phyloP scores from a whole-genome alignment of 306 rosid genomes.

The Astragalus glycyphyllos region DNA sequence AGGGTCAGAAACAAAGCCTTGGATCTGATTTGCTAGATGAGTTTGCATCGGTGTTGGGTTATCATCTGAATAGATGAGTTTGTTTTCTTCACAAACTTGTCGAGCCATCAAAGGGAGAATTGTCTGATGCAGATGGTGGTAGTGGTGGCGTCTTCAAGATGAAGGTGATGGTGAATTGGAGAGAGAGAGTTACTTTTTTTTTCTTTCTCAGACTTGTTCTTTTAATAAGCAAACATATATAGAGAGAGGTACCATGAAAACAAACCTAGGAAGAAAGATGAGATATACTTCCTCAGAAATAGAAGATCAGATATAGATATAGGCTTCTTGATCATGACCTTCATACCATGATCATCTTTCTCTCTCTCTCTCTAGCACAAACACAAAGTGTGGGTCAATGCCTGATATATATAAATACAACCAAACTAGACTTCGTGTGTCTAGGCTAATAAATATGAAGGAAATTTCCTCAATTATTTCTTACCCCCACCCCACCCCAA shows the following conservation, averaged over 20 bases:
- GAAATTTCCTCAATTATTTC: constrained; percentile 64
- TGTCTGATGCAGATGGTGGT: background rate
- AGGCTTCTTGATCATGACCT: constrained; percentile 59
- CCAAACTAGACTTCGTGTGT: constrained; percentile 63
- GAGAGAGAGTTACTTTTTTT: constrained; percentile 26
- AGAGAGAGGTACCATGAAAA: constrained; percentile 51
- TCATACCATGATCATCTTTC: constrained; percentile 50
- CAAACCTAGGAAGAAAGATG: constrained; percentile 65
- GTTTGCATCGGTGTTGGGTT: constrained; percentile 49
- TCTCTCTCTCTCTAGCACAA: constrained; percentile 23
- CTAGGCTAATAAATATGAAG: constrained; percentile 31
- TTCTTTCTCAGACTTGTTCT: constrained; percentile 49
- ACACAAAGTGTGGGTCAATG: constrained; percentile 69
- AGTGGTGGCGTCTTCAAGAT: too few species aligned
- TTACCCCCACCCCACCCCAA: constrained; percentile 32
- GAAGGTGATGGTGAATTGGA: constrained; percentile 34
- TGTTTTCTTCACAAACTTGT: constrained; percentile 58
- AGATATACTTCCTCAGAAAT: constrained; percentile 59
- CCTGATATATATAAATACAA: constrained; percentile 72
- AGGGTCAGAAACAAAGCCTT: constrained; percentile 58
- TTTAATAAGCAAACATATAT: constrained; percentile 54
- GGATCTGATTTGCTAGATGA: constrained; percentile 71
- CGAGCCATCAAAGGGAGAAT: constrained; percentile 51
- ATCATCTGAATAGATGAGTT: constrained; percentile 60
- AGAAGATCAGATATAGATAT: constrained; percentile 61